Evolutionary conservation across 176 grass and related monocot species (phyloP).

Genomic region (Rhynchospora tenuis): DNA sequence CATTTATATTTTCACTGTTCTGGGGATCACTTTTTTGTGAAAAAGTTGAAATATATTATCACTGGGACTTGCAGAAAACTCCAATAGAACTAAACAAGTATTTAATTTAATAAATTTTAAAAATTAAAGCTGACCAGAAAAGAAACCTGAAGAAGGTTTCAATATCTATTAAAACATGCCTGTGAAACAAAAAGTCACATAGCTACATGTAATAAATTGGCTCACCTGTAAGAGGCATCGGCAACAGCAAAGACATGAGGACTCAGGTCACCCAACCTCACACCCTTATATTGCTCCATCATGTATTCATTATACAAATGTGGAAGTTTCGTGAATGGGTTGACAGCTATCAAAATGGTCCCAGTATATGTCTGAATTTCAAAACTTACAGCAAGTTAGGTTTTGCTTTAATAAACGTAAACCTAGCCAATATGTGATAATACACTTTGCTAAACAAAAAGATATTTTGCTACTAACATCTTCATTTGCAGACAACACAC

Average conservation of each 20-base stretch:
- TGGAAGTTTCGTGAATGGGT: conserved; percentile 92
- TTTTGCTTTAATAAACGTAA: not conserved
- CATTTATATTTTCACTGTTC: not conserved
- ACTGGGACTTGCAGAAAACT: not conserved
- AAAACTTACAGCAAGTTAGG: conserved; percentile 8
- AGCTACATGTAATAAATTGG: not conserved
- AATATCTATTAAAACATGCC: not conserved
- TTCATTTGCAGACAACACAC: not conserved
- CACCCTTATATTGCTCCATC: conserved; percentile 97
- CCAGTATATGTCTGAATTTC: conserved; percentile 87
- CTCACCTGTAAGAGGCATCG: conserved; percentile 86
- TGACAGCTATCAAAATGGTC: conserved; percentile 97
- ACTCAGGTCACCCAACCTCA: conserved; percentile 79
- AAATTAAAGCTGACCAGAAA: not conserved
- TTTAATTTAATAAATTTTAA: not conserved
- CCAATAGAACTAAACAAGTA: not conserved
- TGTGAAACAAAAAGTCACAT: not conserved
- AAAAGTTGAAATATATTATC: not conserved
- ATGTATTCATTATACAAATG: conserved; percentile 97
- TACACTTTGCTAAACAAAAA: not conserved
- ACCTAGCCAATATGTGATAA: not conserved
- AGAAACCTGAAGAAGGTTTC: not conserved
- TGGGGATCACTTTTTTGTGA: not conserved
- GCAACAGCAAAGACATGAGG: conserved; percentile 99
- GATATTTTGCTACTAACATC: not conserved